Base-by-base conservation (phyloP, 352 stramenopile genomes). In the Phytophthora pisi region DNA sequence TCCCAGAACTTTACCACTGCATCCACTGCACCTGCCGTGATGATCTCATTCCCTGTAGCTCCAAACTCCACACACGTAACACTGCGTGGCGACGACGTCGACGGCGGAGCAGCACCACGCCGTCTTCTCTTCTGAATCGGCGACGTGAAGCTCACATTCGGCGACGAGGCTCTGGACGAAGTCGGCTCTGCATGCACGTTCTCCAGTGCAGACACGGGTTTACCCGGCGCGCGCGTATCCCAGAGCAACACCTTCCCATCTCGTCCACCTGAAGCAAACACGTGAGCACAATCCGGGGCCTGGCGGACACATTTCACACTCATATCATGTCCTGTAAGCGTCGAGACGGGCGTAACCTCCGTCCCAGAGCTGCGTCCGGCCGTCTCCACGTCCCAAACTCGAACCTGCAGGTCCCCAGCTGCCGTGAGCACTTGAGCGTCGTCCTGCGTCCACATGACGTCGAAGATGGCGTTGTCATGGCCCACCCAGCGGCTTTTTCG, bases 281-380 rank as follows among this genome's bases (percentile, higher is more conserved):
- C 55, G 38, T 75, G 40, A 47, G 42, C 47, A 30, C 72, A 61
- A 23, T 73, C 42, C 3, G 70, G 67, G 13, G 71, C 68, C 57
- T 91, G 79, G 5, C 83, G 85, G 3, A 93, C 78, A 61, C 85
- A 89, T 52, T 93, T 93, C 62, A 93, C 83, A 70, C 85, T 93
- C 81, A 90, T 90, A 11, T 81, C 64, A 54, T 90, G 81, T 51
- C 75, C 80, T 70, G 30, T 67, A 4, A 68, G 84, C 59, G 45
- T 76, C 38, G 66, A 81, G 77, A 57, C 68, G n/a, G 40, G 63
- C n/a, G 9, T 52, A 43, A 34, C 68, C 52, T 45, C 46, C 10
- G 20, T 63, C 4, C 31, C 40, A n/a, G 24, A n/a, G 34, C 30
- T 61, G 26, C 2, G 28, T 55, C 40, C 49, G 0, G 52, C 42